phyloP scores from a whole-genome alignment of 306 rosid genomes.

The Comarum palustre region DNA sequence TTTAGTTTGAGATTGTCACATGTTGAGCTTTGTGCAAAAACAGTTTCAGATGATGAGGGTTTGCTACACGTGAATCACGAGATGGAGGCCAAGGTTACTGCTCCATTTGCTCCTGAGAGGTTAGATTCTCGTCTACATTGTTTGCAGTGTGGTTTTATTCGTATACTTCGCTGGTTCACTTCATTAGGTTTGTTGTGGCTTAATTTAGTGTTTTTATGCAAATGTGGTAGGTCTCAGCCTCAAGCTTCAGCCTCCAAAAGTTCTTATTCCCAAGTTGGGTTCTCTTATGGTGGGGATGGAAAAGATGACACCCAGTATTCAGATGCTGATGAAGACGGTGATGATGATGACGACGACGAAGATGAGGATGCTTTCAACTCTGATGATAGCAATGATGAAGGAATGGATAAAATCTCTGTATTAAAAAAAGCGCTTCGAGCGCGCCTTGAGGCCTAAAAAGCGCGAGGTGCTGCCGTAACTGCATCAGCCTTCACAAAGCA shows the following conservation, averaged over 20 bases:
- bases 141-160: neutral
- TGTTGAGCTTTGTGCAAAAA: slow-evolving; percentile 39
- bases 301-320: slow-evolving; percentile 74
- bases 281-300: slow-evolving; percentile 81
- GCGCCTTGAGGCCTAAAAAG: no score
- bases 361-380: slow-evolving; percentile 79
- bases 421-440: no score
- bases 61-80: slow-evolving; percentile 89
- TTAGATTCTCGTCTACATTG: slow-evolving; percentile 18
- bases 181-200: neutral
- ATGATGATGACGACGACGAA: slow-evolving; percentile 69
- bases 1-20: slow-evolving; percentile 37
- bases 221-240: slow-evolving; percentile 53
- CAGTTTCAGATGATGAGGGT: slow-evolving; percentile 92
- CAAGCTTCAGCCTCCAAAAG: slow-evolving; percentile 76
- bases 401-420: slow-evolving; percentile 61
- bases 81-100: slow-evolving; percentile 76
- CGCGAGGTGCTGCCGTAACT: no score
- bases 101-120: slow-evolving; percentile 75
- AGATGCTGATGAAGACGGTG: slow-evolving; percentile 70
- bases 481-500: no score
- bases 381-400: slow-evolving; percentile 96
- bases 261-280: slow-evolving; percentile 92
- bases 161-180: no score
- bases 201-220: slow-evolving; percentile 23